These are phyloP conservation scores for Parathielavia appendiculata DNA, from an alignment of 495 filamentous ascomycete genomes.

Conservation along the genomic window DNA sequence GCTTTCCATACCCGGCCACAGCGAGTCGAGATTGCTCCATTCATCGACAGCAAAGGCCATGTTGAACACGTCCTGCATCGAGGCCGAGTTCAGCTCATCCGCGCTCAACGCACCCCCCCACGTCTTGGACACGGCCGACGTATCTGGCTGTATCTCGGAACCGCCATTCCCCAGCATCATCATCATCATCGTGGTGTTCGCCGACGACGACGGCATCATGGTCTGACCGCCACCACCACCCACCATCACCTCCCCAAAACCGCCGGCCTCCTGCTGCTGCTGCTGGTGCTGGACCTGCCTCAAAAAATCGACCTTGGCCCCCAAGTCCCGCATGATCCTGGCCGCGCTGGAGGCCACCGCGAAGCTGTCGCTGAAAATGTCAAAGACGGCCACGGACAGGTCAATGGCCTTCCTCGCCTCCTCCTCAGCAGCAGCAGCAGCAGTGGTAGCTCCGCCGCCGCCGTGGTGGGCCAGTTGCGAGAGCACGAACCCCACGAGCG, in stretches of 20 bases:
- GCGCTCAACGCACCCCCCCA: background rate
- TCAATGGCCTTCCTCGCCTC: slow-evolving; percentile 1
- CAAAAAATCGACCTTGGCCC: slow-evolving; percentile 1
- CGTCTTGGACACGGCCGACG: background rate
- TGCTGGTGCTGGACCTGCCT: background rate
- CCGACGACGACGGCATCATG: background rate
- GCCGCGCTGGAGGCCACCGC: background rate
- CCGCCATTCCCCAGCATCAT: too few species aligned
- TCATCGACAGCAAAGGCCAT: slow-evolving; percentile 5
- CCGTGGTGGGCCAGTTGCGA: background rate
- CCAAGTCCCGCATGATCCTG: background rate
- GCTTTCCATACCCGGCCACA: slow-evolving; percentile 1
- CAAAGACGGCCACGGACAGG: background rate
- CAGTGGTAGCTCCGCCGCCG: background rate
- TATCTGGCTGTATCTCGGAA: background rate
- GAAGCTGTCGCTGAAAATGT: slow-evolving; percentile 5
- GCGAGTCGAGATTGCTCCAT: slow-evolving; percentile 1
- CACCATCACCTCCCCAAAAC: background rate
- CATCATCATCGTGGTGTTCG: background rate
- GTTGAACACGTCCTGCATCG: slow-evolving; percentile 1
- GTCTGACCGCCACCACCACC: background rate
- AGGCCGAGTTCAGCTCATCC: background rate
- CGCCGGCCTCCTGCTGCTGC: background rate
- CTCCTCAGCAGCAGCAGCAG: too few species aligned
- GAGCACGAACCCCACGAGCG: background rate